Percentiles rank a stretch among this genome's conserved stretches.
Conservation (phyloP, 768 basidiomycete genomes). For the Astraeus odoratus region DNA sequence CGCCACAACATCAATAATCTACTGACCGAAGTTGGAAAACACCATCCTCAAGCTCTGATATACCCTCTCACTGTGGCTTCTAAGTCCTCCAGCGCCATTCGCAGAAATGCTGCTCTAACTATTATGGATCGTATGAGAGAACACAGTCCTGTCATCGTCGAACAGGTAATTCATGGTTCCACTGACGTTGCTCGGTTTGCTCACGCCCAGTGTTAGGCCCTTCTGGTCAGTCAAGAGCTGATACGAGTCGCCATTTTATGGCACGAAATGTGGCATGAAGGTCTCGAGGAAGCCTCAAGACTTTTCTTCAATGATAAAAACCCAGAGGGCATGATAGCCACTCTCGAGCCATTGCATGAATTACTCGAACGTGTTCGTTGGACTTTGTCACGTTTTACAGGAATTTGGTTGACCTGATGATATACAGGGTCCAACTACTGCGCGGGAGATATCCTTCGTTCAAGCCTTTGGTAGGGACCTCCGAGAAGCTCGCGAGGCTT, state of each 20-base stretch:
- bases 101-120: slow-evolving; percentile 72
- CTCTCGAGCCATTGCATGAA: slow-evolving; percentile 87
- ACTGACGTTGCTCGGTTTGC: not conserved
- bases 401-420: slow-evolving; percentile 3
- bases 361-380: slow-evolving; percentile 75
- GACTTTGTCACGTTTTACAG: not conserved
- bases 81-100: slow-evolving; percentile 81
- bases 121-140: slow-evolving; percentile 95
- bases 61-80: slow-evolving; percentile 95
- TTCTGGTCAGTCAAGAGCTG: slow-evolving; percentile 86
- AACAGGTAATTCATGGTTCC: slow-evolving; percentile 50
- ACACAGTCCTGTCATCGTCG: slow-evolving; percentile 80
- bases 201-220: slow-evolving; percentile 42
- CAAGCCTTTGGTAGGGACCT: slow-evolving; percentile 93
- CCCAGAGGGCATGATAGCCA: slow-evolving; percentile 93
- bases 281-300: slow-evolving; percentile 93
- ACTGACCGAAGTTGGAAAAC: slow-evolving; percentile 87
- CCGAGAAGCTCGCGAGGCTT: slow-evolving; percentile 87
- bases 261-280: slow-evolving; percentile 99
- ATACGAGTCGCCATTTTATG: slow-evolving; percentile 97
- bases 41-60: slow-evolving; percentile 95
- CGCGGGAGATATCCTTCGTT: slow-evolving; percentile 89
- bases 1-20: slow-evolving; percentile 84
- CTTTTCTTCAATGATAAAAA: slow-evolving; percentile 97
- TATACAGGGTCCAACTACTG: slow-evolving; percentile 81